phyloP scores from a whole-genome alignment of 1,139 yeast species.

The Pneumocystis jirovecii region DNA sequence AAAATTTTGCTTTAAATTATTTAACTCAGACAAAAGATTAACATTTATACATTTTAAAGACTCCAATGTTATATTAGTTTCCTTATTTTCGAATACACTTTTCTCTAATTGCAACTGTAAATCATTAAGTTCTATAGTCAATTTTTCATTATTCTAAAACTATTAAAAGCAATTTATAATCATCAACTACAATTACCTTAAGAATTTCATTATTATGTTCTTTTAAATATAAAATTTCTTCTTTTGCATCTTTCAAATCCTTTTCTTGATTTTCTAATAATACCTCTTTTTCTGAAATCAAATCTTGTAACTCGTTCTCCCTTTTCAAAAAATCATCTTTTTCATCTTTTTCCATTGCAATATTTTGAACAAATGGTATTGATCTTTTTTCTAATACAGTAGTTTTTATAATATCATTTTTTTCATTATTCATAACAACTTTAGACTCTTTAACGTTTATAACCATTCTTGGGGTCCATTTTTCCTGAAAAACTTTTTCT shows the following conservation, averaged over 20 bases:
- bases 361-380: slow-evolving; percentile 4
- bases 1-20: slow-evolving; percentile 15
- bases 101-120: slow-evolving; percentile 19
- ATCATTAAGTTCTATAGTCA: slow-evolving; percentile 13
- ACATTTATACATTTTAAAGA: slow-evolving; percentile 21
- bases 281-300: slow-evolving; percentile 22
- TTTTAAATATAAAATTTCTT: slow-evolving; percentile 11
- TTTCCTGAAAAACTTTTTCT: slow-evolving; percentile 26
- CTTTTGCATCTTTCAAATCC: slow-evolving; percentile 10
- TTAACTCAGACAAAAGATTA: slow-evolving; percentile 18
- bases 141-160: slow-evolving; percentile 8
- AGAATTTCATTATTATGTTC: slow-evolving; percentile 19
- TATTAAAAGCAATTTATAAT: neutral
- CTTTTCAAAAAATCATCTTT: slow-evolving; percentile 21
- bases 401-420: neutral
- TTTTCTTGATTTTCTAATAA: slow-evolving; percentile 18
- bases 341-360: slow-evolving; percentile 14
- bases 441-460: neutral
- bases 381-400: neutral
- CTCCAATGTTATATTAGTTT: slow-evolving; percentile 19
- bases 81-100: slow-evolving; percentile 22
- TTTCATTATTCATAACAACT: neutral
- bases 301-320: slow-evolving; percentile 26
- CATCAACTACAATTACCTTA: slow-evolving; percentile 3
- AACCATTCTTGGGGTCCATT: slow-evolving; percentile 22